These are phyloP conservation scores for Aphanoascus verrucosus DNA, from an alignment of 2,329 filamentous ascomycete genomes.

Conservation along the genomic window DNA sequence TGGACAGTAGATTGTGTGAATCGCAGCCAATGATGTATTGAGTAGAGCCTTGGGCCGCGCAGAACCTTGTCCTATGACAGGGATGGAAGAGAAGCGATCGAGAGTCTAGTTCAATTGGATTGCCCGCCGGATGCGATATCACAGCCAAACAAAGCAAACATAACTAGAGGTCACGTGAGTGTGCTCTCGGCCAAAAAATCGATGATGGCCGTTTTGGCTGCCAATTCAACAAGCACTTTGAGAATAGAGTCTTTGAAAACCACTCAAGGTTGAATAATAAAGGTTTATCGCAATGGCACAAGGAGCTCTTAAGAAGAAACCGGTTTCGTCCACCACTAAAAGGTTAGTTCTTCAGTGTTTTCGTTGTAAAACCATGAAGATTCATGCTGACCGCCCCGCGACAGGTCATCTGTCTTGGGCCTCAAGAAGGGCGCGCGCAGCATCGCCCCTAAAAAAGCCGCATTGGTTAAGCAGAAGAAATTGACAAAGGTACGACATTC, in stretches of 20 bases:
- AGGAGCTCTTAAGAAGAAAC: conserved; percentile 40
- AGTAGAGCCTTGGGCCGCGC: too few relatives aligned
- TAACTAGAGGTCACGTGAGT: too few relatives aligned
- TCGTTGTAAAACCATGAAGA: not conserved
- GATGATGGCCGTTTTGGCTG: not conserved
- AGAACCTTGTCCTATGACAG: too few relatives aligned
- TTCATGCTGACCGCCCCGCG: not conserved
- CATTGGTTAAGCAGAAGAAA: conserved; percentile 50
- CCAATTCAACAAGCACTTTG: not conserved
- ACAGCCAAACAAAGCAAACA: not conserved
- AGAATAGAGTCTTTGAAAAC: not conserved
- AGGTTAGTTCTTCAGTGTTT: conserved; percentile 24
- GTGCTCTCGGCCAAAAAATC: not conserved
- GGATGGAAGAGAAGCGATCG: too few relatives aligned
- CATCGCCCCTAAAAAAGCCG: conserved; percentile 57
- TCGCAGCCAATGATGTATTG: too few relatives aligned
- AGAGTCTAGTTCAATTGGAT: not conserved
- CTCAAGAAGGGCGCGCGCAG: conserved; percentile 50
- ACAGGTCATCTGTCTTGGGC: conserved; percentile 24
- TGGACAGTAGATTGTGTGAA: too few relatives aligned
- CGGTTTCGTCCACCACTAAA: conserved; percentile 25
- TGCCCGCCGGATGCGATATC: not conserved
- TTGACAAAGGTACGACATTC: conserved; percentile 46
- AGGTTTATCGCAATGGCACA: conserved; percentile 33
- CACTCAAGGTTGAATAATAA: not conserved